These are phyloP conservation scores for Entomortierella parvispora DNA, from an alignment of 192 early-diverging fungal species.

Conservation along the genomic window DNA sequence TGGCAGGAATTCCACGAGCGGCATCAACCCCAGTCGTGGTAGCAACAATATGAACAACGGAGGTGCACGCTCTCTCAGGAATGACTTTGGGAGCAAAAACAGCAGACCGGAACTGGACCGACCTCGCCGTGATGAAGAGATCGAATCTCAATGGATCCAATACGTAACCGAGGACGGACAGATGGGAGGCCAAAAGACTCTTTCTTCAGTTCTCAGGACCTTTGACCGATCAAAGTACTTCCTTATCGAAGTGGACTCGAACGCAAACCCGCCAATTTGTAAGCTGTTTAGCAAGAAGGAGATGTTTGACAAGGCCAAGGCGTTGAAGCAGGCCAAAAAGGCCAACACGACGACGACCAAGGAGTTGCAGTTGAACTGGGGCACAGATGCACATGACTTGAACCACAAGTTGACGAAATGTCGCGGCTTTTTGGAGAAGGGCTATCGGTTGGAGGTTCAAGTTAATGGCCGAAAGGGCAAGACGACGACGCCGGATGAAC, in stretches of 20 bases:
- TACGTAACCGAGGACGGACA: conserved; percentile 54
- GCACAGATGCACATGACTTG: conserved; percentile 60
- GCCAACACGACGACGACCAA: conserved; percentile 51
- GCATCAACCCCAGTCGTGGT: background rate
- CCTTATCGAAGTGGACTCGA: conserved; percentile 59
- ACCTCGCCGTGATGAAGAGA: conserved; percentile 64
- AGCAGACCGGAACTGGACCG: conserved; percentile 27
- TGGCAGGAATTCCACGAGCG: background rate
- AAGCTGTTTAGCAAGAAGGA: conserved; percentile 61
- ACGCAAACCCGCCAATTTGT: conserved; percentile 56
- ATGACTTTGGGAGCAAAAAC: background rate
- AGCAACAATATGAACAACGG: background rate
- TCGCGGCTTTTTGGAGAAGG: conserved; percentile 61
- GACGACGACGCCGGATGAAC: conserved; percentile 36
- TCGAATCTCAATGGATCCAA: conserved; percentile 53
- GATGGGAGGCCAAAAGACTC: conserved; percentile 35
- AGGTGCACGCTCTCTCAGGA: background rate
- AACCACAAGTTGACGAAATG: conserved; percentile 59
- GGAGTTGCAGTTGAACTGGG: conserved; percentile 63
- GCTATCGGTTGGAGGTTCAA: conserved; percentile 58
- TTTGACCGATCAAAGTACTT: conserved; percentile 58
- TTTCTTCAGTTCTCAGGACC: conserved; percentile 31
- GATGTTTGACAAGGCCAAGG: conserved; percentile 63
- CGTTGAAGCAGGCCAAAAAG: conserved; percentile 57
- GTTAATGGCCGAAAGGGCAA: conserved; percentile 59